phyloP scores from a whole-genome alignment of 177 flowering plant genomes.

The Tripterygium wilfordii region DNA sequence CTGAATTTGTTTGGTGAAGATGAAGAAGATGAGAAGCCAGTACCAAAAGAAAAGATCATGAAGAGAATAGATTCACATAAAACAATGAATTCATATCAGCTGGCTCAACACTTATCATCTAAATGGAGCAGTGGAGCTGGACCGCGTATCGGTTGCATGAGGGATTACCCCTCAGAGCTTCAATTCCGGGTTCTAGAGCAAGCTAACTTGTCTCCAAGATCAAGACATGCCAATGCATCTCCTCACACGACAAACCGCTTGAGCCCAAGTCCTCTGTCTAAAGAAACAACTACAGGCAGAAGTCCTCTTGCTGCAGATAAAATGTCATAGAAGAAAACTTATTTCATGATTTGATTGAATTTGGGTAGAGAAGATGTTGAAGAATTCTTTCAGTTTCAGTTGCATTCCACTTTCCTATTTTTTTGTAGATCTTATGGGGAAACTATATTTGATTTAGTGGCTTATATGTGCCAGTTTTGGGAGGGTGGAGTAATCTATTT shows the following conservation, averaged over 20 bases:
- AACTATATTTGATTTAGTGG: too few species aligned
- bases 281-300: too few species aligned
- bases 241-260: constrained; percentile 11
- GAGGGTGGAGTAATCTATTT: too few species aligned
- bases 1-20: constrained; percentile 53
- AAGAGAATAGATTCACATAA: constrained; percentile 70
- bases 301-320: too few species aligned
- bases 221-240: too few species aligned
- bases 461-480: too few species aligned
- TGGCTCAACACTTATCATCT: constrained; percentile 64
- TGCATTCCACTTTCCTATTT: too few species aligned
- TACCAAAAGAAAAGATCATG: constrained; percentile 65
- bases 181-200: constrained; percentile 64
- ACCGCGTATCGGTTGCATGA: constrained; percentile 84
- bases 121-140: constrained; percentile 96
- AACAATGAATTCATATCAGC: constrained; percentile 59
- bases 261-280: constrained; percentile 16
- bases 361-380: too few species aligned
- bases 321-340: too few species aligned
- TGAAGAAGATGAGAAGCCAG: constrained; percentile 26
- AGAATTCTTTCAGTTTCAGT: too few species aligned
- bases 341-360: too few species aligned
- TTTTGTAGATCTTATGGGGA: too few species aligned
- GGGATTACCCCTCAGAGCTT: constrained; percentile 84
- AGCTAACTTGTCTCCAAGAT: constrained; percentile 70